phyloP scores from a whole-genome alignment of 805 yeast species.

The Dipodascopsis tothii region DNA sequence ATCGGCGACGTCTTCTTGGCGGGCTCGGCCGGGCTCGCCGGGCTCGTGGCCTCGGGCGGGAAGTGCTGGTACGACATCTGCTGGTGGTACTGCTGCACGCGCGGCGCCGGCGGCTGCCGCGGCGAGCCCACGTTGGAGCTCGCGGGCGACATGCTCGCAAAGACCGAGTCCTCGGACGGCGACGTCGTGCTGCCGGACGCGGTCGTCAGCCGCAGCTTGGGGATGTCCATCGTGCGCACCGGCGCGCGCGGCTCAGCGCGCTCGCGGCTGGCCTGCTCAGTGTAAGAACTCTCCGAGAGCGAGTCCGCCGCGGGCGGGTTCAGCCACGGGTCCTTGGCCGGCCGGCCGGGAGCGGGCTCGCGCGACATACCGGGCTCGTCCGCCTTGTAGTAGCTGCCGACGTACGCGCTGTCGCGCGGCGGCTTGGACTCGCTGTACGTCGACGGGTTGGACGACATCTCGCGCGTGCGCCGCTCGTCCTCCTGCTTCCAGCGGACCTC shows the following conservation, averaged over 20 bases:
- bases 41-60: too few species aligned
- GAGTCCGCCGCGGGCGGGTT: slow-evolving; percentile 6
- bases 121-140: too few species aligned
- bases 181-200: slow-evolving; percentile 16
- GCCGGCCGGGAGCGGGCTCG: background rate
- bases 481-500: slow-evolving; percentile 8
- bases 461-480: background rate
- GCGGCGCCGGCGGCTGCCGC: too few species aligned
- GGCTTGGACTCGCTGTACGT: background rate
- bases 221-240: background rate
- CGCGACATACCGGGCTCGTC: background rate
- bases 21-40: too few species aligned
- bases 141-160: background rate
- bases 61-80: too few species aligned
- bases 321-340: slow-evolving; percentile 2
- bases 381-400: background rate
- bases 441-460: background rate
- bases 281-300: background rate
- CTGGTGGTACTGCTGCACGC: too few species aligned
- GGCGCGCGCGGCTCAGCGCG: too few species aligned
- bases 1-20: too few species aligned
- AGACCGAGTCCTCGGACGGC: slow-evolving; percentile 14
- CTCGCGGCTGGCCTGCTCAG: background rate
- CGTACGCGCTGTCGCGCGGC: background rate
- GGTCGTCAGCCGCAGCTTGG: slow-evolving; percentile 13